phyloP scores from a whole-genome alignment of 805 yeast genomes.

The Metschnikowia santaceciliae region DNA sequence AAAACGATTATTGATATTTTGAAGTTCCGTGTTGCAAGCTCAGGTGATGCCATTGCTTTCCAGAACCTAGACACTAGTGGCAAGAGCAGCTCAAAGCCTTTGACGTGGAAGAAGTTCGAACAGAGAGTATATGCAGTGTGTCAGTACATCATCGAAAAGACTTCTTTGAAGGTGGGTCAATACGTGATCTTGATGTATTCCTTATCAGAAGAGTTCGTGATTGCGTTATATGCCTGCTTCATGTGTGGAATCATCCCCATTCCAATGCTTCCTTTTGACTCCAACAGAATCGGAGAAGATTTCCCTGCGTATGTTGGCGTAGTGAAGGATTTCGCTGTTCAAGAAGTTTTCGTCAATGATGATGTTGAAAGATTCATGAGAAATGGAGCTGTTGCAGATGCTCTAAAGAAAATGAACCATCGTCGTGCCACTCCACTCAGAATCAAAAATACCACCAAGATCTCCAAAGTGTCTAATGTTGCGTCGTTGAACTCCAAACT shows the following conservation, averaged over 20 bases:
- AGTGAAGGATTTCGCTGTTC: slow-evolving; percentile 66
- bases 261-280: slow-evolving; percentile 69
- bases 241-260: slow-evolving; percentile 74
- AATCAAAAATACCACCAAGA: slow-evolving; percentile 63
- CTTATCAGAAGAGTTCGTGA: slow-evolving; percentile 78
- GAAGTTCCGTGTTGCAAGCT: slow-evolving; percentile 70
- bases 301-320: slow-evolving; percentile 60
- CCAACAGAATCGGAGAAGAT: slow-evolving; percentile 68
- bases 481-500: slow-evolving; percentile 43
- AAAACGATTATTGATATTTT: slow-evolving; percentile 66
- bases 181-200: slow-evolving; percentile 79
- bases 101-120: slow-evolving; percentile 79
- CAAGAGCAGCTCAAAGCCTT: slow-evolving; percentile 33
- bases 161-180: slow-evolving; percentile 62
- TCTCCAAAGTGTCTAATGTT: slow-evolving; percentile 37
- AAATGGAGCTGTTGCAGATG: slow-evolving; percentile 59
- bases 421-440: slow-evolving; percentile 42
- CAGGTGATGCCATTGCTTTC: slow-evolving; percentile 79
- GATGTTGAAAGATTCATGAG: slow-evolving; percentile 71
- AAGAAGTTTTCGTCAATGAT: slow-evolving; percentile 69
- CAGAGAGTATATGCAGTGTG: slow-evolving; percentile 71
- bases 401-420: slow-evolving; percentile 46
- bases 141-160: slow-evolving; percentile 63
- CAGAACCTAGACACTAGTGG: slow-evolving; percentile 38
- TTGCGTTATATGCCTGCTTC: slow-evolving; percentile 84